Percentiles rank a stretch among this genome's conserved stretches.
These are phyloP conservation scores for Beauveria sp. DNA, from an alignment of 2,329 filamentous ascomycete genomes.

Conservation along the genomic window DNA sequence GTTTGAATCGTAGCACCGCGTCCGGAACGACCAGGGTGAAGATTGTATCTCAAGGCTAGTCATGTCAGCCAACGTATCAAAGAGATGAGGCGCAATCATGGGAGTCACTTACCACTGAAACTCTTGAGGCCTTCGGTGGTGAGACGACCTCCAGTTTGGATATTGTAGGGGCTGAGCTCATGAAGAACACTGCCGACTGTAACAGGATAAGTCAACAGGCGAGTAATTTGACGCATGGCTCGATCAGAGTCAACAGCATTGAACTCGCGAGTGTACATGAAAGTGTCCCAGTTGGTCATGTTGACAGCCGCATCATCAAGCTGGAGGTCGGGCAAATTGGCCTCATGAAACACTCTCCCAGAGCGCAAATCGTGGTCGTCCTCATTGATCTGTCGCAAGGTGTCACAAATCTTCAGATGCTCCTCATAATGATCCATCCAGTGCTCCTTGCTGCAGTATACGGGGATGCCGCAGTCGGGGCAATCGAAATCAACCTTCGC, in stretches of 20 bases:
- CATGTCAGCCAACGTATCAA: slow-evolving; percentile 13
- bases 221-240: slow-evolving; percentile 85
- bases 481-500: slow-evolving; percentile 90
- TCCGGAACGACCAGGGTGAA: slow-evolving; percentile 79
- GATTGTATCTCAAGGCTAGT: slow-evolving; percentile 78
- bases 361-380: slow-evolving; percentile 93
- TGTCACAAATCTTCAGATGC: slow-evolving; percentile 88
- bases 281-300: slow-evolving; percentile 98
- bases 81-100: neutral
- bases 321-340: slow-evolving; percentile 81
- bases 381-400: slow-evolving; percentile 87
- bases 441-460: slow-evolving; percentile 90
- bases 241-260: slow-evolving; percentile 85
- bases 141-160: slow-evolving; percentile 66
- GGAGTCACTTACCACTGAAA: slow-evolving; percentile 63
- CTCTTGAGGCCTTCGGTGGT: slow-evolving; percentile 89
- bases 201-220: slow-evolving; percentile 85
- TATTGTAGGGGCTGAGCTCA: slow-evolving; percentile 85
- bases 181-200: slow-evolving; percentile 89
- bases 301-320: slow-evolving; percentile 91
- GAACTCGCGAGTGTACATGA: slow-evolving; percentile 87
- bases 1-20: slow-evolving; percentile 68
- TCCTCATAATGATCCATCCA: slow-evolving; percentile 94
- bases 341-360: slow-evolving; percentile 87
- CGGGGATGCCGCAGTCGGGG: slow-evolving; percentile 87